A percentile compares a stretch with the other conserved stretches of the same genome.
phyloP scores from a whole-genome alignment of 345 rosid species.

The Aquilaria yunnanensis region DNA sequence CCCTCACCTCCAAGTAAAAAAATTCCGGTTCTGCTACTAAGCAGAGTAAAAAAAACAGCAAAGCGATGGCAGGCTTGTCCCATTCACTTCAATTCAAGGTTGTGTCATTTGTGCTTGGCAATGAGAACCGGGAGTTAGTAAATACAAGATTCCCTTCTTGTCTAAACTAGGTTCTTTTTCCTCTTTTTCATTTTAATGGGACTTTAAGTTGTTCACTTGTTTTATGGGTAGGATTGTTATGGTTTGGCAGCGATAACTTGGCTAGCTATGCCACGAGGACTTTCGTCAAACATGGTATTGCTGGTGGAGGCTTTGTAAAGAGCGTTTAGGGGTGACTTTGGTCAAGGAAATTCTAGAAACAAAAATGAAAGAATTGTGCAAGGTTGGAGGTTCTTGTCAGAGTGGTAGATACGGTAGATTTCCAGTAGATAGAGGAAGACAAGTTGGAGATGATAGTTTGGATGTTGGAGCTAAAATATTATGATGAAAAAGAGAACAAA shows the following conservation, averaged over 20 bases:
- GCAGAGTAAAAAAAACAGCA: not conserved
- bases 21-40: too few species aligned
- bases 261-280: slow-evolving; percentile 93
- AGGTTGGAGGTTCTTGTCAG: too few species aligned
- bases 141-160: not conserved
- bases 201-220: slow-evolving; percentile 1
- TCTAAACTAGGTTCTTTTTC: not conserved
- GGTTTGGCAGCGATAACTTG: slow-evolving; percentile 95
- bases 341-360: too few species aligned
- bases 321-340: too few species aligned
- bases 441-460: too few species aligned
- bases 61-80: slow-evolving; percentile 52
- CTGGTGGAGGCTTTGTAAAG: slow-evolving; percentile 69
- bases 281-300: slow-evolving; percentile 92
- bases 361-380: too few species aligned
- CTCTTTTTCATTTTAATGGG: too few species aligned
- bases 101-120: slow-evolving; percentile 53
- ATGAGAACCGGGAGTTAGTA: slow-evolving; percentile 81
- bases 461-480: too few species aligned
- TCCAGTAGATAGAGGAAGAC: too few species aligned
- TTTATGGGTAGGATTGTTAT: slow-evolving; percentile 52
- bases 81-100: slow-evolving; percentile 46
- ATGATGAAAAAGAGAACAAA: too few species aligned
- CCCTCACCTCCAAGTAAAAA: too few species aligned
- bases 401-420: too few species aligned